phyloP scores from a whole-genome alignment of 2,329 filamentous ascomycete species.

The Neofusicoccum parvum region DNA sequence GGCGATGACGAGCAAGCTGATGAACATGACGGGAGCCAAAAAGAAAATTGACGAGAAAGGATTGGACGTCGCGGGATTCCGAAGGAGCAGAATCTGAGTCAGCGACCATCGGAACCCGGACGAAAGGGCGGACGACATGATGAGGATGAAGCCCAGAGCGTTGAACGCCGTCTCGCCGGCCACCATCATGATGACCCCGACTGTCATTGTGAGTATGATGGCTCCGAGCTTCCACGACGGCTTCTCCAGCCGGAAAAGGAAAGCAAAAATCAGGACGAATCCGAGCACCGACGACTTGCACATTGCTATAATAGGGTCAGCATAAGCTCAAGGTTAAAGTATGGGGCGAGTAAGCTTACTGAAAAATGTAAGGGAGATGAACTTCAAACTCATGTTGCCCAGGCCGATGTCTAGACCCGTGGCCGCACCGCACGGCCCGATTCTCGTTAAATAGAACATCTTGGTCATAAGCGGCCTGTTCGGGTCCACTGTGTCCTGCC shows the following conservation, averaged over 20 bases:
- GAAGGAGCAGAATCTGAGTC: slow-evolving; percentile 93
- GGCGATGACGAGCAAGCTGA: slow-evolving; percentile 76
- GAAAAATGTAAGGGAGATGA: slow-evolving; percentile 95
- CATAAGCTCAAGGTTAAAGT: slow-evolving; percentile 24
- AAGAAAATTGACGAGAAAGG: slow-evolving; percentile 97
- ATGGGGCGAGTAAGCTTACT: slow-evolving; percentile 47
- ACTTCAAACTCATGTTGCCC: slow-evolving; percentile 93
- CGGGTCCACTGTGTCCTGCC: slow-evolving; percentile 36
- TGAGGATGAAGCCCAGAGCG: slow-evolving; percentile 81
- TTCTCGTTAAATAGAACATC: slow-evolving; percentile 87
- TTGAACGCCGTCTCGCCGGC: slow-evolving; percentile 92
- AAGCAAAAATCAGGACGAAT: slow-evolving; percentile 94
- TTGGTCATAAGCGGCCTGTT: slow-evolving; percentile 74
- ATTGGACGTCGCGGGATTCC: slow-evolving; percentile 92
- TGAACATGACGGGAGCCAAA: slow-evolving; percentile 95
- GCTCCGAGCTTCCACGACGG: slow-evolving; percentile 82
- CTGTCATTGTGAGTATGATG: slow-evolving; percentile 90
- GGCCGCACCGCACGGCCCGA: slow-evolving; percentile 87
- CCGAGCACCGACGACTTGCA: slow-evolving; percentile 96
- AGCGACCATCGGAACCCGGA: slow-evolving; percentile 97
- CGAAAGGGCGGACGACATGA: slow-evolving; percentile 92
- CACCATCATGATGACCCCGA: slow-evolving; percentile 97
- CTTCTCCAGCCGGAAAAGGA: slow-evolving; percentile 86
- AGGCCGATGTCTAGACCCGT: slow-evolving; percentile 95
- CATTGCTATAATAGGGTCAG: slow-evolving; percentile 62